Conservation (phyloP, 345 rosid genomes). For the Stellera chamaejasme region DNA sequence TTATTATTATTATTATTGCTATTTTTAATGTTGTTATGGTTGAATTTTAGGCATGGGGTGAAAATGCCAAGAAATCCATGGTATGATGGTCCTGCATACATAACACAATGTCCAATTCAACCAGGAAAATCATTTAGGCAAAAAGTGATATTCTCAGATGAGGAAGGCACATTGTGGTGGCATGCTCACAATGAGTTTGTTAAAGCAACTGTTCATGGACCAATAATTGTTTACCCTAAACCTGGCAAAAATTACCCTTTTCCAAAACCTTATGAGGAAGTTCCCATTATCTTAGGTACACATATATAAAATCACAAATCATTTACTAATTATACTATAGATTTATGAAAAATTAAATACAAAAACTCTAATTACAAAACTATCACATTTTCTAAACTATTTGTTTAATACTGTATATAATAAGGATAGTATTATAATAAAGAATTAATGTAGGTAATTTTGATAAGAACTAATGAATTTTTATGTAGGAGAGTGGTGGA, state of each 20-base stretch:
- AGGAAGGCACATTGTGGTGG: constrained; percentile 49
- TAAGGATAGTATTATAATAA: too few species aligned
- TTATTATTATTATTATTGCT: background rate
- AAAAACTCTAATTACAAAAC: too few species aligned
- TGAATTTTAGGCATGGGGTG: constrained; percentile 37
- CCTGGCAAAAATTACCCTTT: constrained; percentile 18
- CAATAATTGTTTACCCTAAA: constrained; percentile 19
- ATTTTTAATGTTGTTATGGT: background rate
- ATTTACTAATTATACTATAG: too few species aligned
- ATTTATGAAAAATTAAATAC: too few species aligned
- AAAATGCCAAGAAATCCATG: constrained; percentile 43
- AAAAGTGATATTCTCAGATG: constrained; percentile 16
- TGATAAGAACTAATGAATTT: too few species aligned
- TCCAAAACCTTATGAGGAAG: constrained; percentile 20
- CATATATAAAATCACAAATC: background rate
- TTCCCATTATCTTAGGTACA: constrained; percentile 23
- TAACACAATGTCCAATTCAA: constrained; percentile 37
- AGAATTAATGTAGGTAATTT: too few species aligned
- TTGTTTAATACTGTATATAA: too few species aligned
- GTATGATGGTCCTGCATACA: constrained; percentile 40
- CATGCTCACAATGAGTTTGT: constrained; percentile 46
- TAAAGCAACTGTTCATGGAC: constrained; percentile 31
- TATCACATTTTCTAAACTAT: too few species aligned
- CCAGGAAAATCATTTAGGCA: constrained; percentile 28
- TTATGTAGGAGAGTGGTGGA: constrained; percentile 39